Conservation (phyloP, 768 basidiomycete genomes). For the Fomitopsis serialis region DNA sequence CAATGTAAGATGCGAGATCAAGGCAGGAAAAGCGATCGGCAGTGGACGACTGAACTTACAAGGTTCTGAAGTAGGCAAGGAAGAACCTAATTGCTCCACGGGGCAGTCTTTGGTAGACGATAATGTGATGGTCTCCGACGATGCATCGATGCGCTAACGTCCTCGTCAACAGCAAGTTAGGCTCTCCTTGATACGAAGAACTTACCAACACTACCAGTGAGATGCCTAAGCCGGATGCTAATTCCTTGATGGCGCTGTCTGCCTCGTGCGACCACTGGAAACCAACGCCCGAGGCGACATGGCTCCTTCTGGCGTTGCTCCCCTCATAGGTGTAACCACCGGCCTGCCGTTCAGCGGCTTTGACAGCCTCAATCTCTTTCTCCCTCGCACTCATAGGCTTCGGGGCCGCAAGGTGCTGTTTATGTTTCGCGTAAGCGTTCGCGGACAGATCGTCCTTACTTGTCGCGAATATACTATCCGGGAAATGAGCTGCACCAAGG, state of each 20-base stretch:
- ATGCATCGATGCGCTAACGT: constrained; percentile 58
- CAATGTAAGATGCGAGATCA: background rate
- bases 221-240: constrained; percentile 43
- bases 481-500: constrained; percentile 71
- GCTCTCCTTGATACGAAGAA: background rate
- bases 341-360: constrained; percentile 65
- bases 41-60: constrained; percentile 30
- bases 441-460: constrained; percentile 61
- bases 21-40: too few species aligned
- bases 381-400: constrained; percentile 81
- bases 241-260: constrained; percentile 54
- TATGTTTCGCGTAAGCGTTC: constrained; percentile 69
- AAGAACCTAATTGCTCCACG: constrained; percentile 39
- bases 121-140: constrained; percentile 54
- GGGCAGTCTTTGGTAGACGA: constrained; percentile 33
- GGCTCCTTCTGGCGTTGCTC: constrained; percentile 48
- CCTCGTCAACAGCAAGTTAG: background rate
- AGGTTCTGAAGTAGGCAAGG: constrained; percentile 55
- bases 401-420: constrained; percentile 65
- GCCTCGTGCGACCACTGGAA: constrained; percentile 65
- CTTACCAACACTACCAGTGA: constrained; percentile 65
- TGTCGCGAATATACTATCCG: constrained; percentile 75
- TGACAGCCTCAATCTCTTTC: constrained; percentile 74
- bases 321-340: constrained; percentile 49
- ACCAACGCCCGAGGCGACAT: constrained; percentile 55